Evolutionary conservation across 768 basidiomycete species (phyloP), one percentile per base, ranked within the genome.

Genomic region (Suillus paluster): DNA sequence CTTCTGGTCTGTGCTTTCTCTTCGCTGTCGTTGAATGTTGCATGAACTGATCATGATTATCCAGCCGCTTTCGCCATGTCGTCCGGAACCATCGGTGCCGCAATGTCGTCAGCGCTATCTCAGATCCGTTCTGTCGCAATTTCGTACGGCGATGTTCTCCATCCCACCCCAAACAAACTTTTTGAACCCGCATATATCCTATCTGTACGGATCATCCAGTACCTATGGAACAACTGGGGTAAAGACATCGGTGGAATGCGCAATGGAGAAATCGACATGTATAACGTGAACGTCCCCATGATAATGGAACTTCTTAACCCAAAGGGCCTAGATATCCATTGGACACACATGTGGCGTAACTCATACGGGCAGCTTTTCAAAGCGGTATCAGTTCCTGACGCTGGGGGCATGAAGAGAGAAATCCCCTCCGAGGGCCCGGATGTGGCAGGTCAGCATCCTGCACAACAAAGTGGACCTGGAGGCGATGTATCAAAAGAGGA

Each of bases 61-160:
- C 46, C 71, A 88, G 92, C 93, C 41, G 95, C 95, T 1, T 94
- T 95, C 73, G 83, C 91, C 3, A 82, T 98, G 46, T 95, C 94
- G 1, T 95, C 93, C 33, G 96, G 96, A 2, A 98, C 96, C 2
- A 82, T 99, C 64, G 96, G 96, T 42, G 95, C 95, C 3, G 91
- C 96, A 17, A 80, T 98, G 73, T 91, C 91, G 30, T 88, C 90
- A 23, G 85, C 86, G 25, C 81, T 95, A 48, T 88, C 90, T 27
- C 81, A 80, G 61, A 81, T 79, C 33, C 89, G 93, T 42, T 86
- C 93, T 45, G 90, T 97, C 61, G 95, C 96, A 1, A 70, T 98
- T 41, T 96, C 94, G 0, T 97, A 97, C 71, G 94, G 94, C 39
- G 91, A 83, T 17, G 85, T 96, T 57, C 71, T 83, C 49, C 83